Conservation (phyloP, 345 rosid species). For the Acer saccharum region DNA sequence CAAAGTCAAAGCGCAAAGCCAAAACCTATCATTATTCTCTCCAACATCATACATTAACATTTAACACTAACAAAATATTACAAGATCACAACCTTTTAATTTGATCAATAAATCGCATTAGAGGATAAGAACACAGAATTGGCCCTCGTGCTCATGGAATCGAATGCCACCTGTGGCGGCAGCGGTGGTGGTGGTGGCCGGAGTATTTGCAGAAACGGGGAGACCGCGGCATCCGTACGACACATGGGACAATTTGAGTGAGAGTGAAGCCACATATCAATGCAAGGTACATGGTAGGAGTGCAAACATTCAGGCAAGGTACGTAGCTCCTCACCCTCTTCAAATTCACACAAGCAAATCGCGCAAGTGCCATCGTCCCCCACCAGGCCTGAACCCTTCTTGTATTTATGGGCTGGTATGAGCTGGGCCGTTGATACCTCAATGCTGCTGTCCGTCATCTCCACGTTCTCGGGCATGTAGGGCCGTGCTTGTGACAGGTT, state of each 20-base stretch:
- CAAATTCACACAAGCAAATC: constrained; percentile 42
- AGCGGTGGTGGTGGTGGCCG: not conserved
- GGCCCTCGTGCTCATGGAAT: not conserved
- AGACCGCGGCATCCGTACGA: constrained; percentile 38
- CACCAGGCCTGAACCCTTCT: constrained; percentile 23
- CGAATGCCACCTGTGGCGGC: not conserved
- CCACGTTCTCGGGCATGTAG: not conserved
- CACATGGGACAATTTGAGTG: constrained; percentile 48
- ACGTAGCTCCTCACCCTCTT: constrained; percentile 47
- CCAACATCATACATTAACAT: not conserved
- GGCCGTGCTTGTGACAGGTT: not conserved
- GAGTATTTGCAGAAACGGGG: constrained; percentile 2
- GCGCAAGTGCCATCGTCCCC: constrained; percentile 38
- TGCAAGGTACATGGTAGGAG: constrained; percentile 44
- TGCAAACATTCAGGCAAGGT: constrained; percentile 45
- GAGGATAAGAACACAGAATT: not conserved
- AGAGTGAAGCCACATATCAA: constrained; percentile 48
- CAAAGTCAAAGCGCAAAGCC: not conserved
- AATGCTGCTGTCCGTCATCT: constrained; percentile 9
- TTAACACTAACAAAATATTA: not conserved
- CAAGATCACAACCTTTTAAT: not conserved
- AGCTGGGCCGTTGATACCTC: constrained; percentile 37
- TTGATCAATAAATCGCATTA: not conserved
- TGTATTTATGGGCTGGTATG: constrained; percentile 41
- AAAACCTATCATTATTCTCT: not conserved